Evolutionary conservation across 2,329 filamentous ascomycete genomes (phyloP).

Genomic region (Juglanconis juglandina): DNA sequence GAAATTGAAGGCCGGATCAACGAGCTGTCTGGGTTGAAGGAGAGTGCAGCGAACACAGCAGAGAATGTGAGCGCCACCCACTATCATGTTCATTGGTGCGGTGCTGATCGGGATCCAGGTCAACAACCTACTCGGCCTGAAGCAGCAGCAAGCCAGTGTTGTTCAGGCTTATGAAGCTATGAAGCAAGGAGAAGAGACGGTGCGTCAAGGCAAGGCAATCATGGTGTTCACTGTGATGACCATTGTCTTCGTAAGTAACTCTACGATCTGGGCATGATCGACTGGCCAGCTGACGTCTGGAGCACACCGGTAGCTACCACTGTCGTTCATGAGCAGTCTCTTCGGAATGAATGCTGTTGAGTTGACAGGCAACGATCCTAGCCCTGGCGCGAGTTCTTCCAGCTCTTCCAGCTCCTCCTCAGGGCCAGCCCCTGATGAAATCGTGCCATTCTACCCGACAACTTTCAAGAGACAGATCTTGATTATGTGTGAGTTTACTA

Average conservation of each 20-base stretch:
- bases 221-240: conserved; percentile 45
- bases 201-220: conserved; percentile 39
- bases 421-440: conserved; percentile 4
- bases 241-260: conserved; percentile 38
- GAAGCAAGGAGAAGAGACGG: conserved; percentile 35
- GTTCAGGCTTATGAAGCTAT: conserved; percentile 39
- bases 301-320: conserved; percentile 26
- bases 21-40: conserved; percentile 30
- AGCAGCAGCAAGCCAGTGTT: conserved; percentile 44
- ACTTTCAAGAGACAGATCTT: conserved; percentile 15
- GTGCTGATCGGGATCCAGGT: conserved; percentile 24
- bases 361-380: conserved; percentile 5
- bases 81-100: neutral
- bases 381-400: neutral
- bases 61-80: conserved; percentile 26
- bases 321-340: conserved; percentile 35
- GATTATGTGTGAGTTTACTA: conserved; percentile 11
- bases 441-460: conserved; percentile 9
- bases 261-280: no score
- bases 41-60: conserved; percentile 30
- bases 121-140: conserved; percentile 37
- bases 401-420: neutral
- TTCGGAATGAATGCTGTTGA: conserved; percentile 37
- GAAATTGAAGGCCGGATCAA: conserved; percentile 28
- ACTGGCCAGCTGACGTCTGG: no score